Evolutionary conservation across 257 asterid species (phyloP).

Genomic region (Nicotiana noctiflora): DNA sequence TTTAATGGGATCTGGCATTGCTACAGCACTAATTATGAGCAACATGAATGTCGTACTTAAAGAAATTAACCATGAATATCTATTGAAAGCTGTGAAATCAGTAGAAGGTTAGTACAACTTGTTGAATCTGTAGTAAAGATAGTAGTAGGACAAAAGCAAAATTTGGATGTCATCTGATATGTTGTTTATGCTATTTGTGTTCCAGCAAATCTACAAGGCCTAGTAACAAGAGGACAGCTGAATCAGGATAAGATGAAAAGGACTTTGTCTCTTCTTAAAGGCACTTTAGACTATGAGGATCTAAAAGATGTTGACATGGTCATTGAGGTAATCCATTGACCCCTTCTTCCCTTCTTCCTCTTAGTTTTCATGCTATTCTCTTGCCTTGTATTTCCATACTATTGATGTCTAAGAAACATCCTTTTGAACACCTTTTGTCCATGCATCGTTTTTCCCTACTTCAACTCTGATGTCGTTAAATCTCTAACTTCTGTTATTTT

Average conservation of each 20-base stretch:
- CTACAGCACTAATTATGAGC: slow-evolving; percentile 28
- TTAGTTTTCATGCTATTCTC: background rate
- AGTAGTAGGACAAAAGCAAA: background rate
- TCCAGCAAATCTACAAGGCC: slow-evolving; percentile 29
- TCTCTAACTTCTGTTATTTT: background rate
- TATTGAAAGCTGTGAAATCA: slow-evolving; percentile 9
- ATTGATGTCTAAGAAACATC: background rate
- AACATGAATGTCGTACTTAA: slow-evolving; percentile 37
- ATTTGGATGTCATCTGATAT: background rate
- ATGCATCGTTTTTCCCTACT: background rate
- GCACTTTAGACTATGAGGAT: slow-evolving; percentile 33
- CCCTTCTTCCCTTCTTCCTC: background rate
- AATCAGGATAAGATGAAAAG: slow-evolving; percentile 18
- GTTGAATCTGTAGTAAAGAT: background rate
- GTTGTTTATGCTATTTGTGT: background rate
- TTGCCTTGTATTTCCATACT: background rate
- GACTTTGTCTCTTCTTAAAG: slow-evolving; percentile 29
- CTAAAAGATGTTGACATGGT: slow-evolving; percentile 45
- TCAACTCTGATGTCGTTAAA: background rate
- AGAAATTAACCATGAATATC: slow-evolving; percentile 27
- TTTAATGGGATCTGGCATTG: slow-evolving; percentile 37
- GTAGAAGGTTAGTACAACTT: slow-evolving; percentile 7
- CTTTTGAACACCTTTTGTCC: background rate
- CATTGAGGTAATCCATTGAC: slow-evolving; percentile 38
- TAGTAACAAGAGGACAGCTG: slow-evolving; percentile 29